phyloP scores from a whole-genome alignment of 768 basidiomycete species.

The Paxillus ammoniavirescens region DNA sequence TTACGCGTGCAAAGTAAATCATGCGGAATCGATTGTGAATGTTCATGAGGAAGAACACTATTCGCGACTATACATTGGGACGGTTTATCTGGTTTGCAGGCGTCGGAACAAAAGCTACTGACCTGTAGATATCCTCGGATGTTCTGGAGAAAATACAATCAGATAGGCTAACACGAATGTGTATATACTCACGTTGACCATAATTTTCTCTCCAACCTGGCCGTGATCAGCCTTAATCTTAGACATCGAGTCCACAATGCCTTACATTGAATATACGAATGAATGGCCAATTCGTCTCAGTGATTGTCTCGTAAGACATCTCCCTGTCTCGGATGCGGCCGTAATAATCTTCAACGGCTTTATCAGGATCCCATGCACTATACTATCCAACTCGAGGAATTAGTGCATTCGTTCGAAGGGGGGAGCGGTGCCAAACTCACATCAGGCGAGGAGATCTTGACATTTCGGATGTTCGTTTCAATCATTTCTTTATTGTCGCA shows the following conservation, averaged over 20 bases:
- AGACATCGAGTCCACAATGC: neutral
- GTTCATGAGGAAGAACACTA: slow-evolving; percentile 99
- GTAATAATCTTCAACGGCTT: slow-evolving; percentile 91
- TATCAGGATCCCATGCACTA: slow-evolving; percentile 87
- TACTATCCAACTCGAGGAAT: slow-evolving; percentile 52
- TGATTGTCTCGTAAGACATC: slow-evolving; percentile 84
- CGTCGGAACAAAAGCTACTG: slow-evolving; percentile 8
- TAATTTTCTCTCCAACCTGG: slow-evolving; percentile 93
- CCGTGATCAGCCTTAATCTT: slow-evolving; percentile 7
- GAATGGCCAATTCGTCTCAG: slow-evolving; percentile 88
- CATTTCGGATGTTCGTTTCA: slow-evolving; percentile 89
- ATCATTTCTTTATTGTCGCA: slow-evolving; percentile 94
- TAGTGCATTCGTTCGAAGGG: neutral
- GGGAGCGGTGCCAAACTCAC: slow-evolving; percentile 44
- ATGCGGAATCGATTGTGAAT: slow-evolving; percentile 92
- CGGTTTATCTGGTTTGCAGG: slow-evolving; percentile 1
- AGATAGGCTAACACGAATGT: neutral
- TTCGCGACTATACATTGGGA: slow-evolving; percentile 62
- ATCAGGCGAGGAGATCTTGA: slow-evolving; percentile 98
- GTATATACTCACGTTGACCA: slow-evolving; percentile 71
- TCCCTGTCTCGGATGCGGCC: slow-evolving; percentile 86
- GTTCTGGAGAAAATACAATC: slow-evolving; percentile 42
- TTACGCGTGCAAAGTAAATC: slow-evolving; percentile 94
- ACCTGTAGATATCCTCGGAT: slow-evolving; percentile 90
- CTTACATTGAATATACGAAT: slow-evolving; percentile 91